phyloP scores from a whole-genome alignment of 805 yeast genomes.

The Candida orba region DNA sequence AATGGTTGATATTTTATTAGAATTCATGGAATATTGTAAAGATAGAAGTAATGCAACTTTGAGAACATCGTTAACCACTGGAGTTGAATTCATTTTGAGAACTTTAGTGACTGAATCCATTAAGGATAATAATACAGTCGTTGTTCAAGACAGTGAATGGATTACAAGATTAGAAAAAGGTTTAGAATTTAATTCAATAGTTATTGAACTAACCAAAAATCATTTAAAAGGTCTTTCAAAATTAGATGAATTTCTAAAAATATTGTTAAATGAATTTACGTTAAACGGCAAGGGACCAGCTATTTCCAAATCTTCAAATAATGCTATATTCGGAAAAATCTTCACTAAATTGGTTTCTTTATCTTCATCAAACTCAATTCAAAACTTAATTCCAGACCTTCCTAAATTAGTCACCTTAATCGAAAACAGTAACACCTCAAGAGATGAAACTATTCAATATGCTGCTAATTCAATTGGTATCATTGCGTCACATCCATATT shows the following conservation, averaged over 20 bases:
- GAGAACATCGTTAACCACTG: constrained; percentile 29
- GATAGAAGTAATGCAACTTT: constrained; percentile 24
- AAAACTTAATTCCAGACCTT: constrained; percentile 10
- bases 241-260: constrained; percentile 29
- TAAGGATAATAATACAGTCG: constrained; percentile 41
- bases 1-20: constrained; percentile 28
- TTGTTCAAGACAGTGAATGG: constrained; percentile 74
- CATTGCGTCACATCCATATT: constrained; percentile 36
- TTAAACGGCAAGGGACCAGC: constrained; percentile 10
- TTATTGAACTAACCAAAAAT: constrained; percentile 27
- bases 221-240: constrained; percentile 18
- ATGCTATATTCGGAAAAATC: constrained; percentile 29
- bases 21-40: constrained; percentile 20
- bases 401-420: constrained; percentile 22
- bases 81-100: constrained; percentile 47
- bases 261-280: constrained; percentile 13
- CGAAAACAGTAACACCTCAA: constrained; percentile 12
- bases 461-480: constrained; percentile 43
- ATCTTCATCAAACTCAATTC: constrained; percentile 12
- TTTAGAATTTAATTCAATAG: constrained; percentile 50
- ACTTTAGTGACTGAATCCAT: constrained; percentile 62
- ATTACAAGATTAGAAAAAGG: constrained; percentile 60
- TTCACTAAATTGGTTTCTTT: constrained; percentile 22
- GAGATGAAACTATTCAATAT: constrained; percentile 24
- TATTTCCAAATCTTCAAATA: constrained; percentile 17